phyloP scores from a whole-genome alignment of 2,329 filamentous ascomycete species.

The Penicillium sp. region DNA sequence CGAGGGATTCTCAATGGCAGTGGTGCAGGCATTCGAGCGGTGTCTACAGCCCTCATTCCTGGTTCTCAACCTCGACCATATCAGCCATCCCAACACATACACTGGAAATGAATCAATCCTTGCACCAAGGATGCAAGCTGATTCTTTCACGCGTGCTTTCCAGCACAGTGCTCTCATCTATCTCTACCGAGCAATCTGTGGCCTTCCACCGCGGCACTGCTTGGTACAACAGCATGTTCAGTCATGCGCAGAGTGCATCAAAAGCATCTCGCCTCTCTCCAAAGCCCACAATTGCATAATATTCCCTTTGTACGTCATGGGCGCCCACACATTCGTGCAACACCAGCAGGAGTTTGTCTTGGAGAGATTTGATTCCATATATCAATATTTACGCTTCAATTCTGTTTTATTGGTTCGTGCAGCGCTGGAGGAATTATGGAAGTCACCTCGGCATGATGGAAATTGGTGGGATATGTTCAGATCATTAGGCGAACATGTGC shows the following conservation, averaged over 20 bases:
- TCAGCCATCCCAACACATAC: background rate
- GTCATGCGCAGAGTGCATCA: constrained; percentile 7
- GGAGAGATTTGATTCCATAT: constrained; percentile 8
- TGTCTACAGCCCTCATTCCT: constrained; percentile 8
- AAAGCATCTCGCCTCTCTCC: constrained; percentile 2
- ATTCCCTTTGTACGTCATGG: constrained; percentile 13
- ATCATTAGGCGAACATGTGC: constrained; percentile 9
- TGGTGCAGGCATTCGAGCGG: constrained; percentile 6
- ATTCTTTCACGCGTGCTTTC: constrained; percentile 43
- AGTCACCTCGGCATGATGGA: constrained; percentile 4
- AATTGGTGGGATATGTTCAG: constrained; percentile 12
- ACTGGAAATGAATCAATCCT: constrained; percentile 10
- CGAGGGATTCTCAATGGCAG: constrained; percentile 1
- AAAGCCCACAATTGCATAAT: constrained; percentile 16
- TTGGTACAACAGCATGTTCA: constrained; percentile 40
- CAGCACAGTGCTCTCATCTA: constrained; percentile 46
- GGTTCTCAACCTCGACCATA: constrained; percentile 1
- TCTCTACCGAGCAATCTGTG: constrained; percentile 46
- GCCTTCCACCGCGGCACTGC: constrained; percentile 39
- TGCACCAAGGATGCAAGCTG: constrained; percentile 35
- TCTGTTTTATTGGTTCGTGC: constrained; percentile 6
- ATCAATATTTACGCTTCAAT: constrained; percentile 10
- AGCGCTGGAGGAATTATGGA: constrained; percentile 12
- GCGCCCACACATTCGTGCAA: constrained; percentile 9
- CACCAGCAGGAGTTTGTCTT: constrained; percentile 7